Evolutionary conservation across 208 protist genomes (phyloP).

Genomic region (Trypanosomatidae sp.): DNA sequence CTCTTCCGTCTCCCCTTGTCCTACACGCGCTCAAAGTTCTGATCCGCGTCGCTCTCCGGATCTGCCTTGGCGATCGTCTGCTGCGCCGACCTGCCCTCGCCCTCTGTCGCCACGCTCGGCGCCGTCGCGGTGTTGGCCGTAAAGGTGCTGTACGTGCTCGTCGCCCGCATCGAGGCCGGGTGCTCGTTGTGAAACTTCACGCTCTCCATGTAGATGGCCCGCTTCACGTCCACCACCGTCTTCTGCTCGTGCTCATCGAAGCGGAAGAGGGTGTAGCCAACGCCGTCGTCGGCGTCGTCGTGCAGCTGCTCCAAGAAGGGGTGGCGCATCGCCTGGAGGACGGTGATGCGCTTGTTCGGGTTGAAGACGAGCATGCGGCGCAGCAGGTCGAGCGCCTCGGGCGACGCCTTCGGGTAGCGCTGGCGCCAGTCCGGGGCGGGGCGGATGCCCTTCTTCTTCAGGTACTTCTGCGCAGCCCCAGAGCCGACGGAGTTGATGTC

Average conservation of each 20-base stretch:
- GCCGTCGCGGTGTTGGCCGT: constrained; percentile 18
- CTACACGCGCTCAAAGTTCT: not conserved
- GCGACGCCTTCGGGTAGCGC: constrained; percentile 78
- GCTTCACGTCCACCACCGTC: constrained; percentile 81
- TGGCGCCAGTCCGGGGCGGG: constrained; percentile 73
- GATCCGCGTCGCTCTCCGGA: not conserved
- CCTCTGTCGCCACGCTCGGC: constrained; percentile 56
- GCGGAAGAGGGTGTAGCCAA: constrained; percentile 56
- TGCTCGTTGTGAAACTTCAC: constrained; percentile 69
- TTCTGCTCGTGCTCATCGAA: constrained; percentile 83
- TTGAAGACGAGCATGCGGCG: constrained; percentile 93
- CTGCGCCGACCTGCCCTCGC: constrained; percentile 73
- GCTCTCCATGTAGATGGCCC: constrained; percentile 84
- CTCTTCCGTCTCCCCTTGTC: no score
- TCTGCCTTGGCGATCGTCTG: constrained; percentile 67
- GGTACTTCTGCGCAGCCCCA: constrained; percentile 84
- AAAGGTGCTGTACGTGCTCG: constrained; percentile 23
- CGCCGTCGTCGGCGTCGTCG: constrained; percentile 76
- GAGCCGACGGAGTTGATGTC: constrained; percentile 84
- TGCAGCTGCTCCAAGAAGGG: constrained; percentile 85
- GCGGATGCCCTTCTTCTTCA: constrained; percentile 75
- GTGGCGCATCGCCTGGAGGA: constrained; percentile 89
- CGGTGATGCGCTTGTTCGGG: constrained; percentile 90
- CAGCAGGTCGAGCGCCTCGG: constrained; percentile 88
- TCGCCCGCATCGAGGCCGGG: constrained; percentile 24